Evolutionary conservation across 495 filamentous ascomycete species (phyloP).

Genomic region (Amniculicola lignicola): DNA sequence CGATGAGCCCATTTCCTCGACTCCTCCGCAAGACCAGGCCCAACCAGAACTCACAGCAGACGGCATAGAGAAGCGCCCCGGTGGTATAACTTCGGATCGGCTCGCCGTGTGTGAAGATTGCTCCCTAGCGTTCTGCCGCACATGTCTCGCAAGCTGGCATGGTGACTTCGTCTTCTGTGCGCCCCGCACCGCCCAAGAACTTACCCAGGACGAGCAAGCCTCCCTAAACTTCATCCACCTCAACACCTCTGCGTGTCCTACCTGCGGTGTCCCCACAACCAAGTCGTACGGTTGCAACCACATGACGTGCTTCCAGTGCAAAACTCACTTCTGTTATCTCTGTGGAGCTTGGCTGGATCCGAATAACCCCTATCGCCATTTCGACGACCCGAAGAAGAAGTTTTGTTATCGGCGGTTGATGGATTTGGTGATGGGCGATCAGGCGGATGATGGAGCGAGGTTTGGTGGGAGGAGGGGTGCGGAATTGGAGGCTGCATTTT

Average conservation of each 20-base stretch:
- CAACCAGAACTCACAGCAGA: background rate
- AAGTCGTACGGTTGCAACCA: slow-evolving; percentile 97
- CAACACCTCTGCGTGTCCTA: slow-evolving; percentile 87
- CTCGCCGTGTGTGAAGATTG: slow-evolving; percentile 87
- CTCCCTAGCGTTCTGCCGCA: slow-evolving; percentile 82
- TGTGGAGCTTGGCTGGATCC: slow-evolving; percentile 82
- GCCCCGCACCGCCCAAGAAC: slow-evolving; percentile 57
- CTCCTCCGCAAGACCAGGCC: background rate
- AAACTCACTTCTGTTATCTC: slow-evolving; percentile 93
- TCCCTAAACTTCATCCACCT: slow-evolving; percentile 73
- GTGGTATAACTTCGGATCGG: slow-evolving; percentile 45
- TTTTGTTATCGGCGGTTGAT: slow-evolving; percentile 80
- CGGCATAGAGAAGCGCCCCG: slow-evolving; percentile 3
- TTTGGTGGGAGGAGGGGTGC: slow-evolving; percentile 22
- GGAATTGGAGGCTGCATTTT: slow-evolving; percentile 13
- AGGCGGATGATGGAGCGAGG: slow-evolving; percentile 49
- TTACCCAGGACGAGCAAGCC: slow-evolving; percentile 79
- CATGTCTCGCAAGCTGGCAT: slow-evolving; percentile 79
- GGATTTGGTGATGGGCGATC: slow-evolving; percentile 74
- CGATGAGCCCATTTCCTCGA: slow-evolving; percentile 7
- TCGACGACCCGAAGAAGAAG: slow-evolving; percentile 60
- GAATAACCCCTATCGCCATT: slow-evolving; percentile 82
- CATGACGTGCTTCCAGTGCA: slow-evolving; percentile 90
- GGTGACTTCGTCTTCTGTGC: slow-evolving; percentile 68
- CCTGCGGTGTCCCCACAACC: slow-evolving; percentile 77